Evolutionary conservation across 345 rosid genomes (phyloP).

Genomic region (Hibiscus trionum): DNA sequence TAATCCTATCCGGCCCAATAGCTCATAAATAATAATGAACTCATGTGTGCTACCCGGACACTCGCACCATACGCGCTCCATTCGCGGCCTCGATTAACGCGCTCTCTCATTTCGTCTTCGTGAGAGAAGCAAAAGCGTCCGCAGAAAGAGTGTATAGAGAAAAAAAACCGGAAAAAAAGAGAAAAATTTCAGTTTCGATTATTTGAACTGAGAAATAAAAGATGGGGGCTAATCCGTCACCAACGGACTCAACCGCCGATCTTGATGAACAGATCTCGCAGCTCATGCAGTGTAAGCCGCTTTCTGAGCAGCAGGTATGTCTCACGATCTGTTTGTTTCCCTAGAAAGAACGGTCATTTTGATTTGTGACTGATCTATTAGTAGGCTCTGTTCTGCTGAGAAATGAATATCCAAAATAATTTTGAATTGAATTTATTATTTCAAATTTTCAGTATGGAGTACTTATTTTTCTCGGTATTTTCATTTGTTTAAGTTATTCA

Average conservation of each 20-base stretch:
- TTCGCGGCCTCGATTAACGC: neutral
- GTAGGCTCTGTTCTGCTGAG: neutral
- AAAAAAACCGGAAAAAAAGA: neutral
- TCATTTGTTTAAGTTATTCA: neutral
- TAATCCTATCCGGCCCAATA: neutral
- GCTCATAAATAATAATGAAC: neutral
- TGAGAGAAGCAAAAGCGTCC: neutral
- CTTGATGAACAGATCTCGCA: constrained; percentile 82
- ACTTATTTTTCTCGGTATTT: neutral
- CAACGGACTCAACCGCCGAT: constrained; percentile 52
- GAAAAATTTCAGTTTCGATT: neutral
- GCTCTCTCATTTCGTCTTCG: neutral
- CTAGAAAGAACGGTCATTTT: neutral
- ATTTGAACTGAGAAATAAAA: constrained; percentile 13
- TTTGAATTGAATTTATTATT: neutral
- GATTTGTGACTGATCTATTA: neutral
- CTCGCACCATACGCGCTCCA: neutral
- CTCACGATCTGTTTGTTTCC: neutral
- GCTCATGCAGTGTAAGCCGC: constrained; percentile 92
- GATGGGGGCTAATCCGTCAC: constrained; percentile 66
- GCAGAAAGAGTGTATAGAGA: neutral
- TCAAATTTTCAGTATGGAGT: neutral
- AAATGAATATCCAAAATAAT: constrained; percentile 1
- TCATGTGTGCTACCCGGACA: neutral
- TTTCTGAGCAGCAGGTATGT: constrained; percentile 73